phyloP scores from a whole-genome alignment of 371 early-diverging fungal genomes.

The Syncephalastrum sp. region DNA sequence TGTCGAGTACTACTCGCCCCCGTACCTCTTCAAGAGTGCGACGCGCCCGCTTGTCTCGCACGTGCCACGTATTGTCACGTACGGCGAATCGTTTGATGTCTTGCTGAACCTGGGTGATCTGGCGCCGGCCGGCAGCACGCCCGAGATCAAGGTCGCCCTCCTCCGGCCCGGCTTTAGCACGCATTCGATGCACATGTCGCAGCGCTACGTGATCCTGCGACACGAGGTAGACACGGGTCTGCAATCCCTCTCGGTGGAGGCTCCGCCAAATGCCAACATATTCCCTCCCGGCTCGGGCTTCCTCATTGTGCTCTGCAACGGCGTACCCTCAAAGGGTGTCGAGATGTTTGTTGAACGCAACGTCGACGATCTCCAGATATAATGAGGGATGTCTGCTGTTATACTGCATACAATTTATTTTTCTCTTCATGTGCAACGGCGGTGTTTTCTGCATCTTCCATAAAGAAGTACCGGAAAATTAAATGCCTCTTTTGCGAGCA shows the following conservation, averaged over 20 bases:
- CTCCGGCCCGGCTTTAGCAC: constrained; percentile 60
- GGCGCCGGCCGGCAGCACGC: constrained; percentile 26
- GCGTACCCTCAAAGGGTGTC: constrained; percentile 46
- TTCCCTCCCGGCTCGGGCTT: constrained; percentile 62
- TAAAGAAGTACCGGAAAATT: too few relatives aligned
- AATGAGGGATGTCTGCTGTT: background rate
- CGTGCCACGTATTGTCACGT: constrained; percentile 43
- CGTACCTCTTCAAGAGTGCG: constrained; percentile 49
- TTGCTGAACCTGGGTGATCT: constrained; percentile 32
- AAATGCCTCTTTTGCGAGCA: too few relatives aligned
- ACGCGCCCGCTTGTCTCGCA: constrained; percentile 50
- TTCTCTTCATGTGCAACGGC: too few relatives aligned
- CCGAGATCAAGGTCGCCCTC: constrained; percentile 38
- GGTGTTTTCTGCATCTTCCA: too few relatives aligned
- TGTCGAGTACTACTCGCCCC: constrained; percentile 63
- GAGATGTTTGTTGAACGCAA: constrained; percentile 33
- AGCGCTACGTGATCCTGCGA: constrained; percentile 46
- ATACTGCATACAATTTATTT: too few relatives aligned
- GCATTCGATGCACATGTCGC: constrained; percentile 67
- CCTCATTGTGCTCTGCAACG: constrained; percentile 55
- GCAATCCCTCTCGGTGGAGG: constrained; percentile 32
- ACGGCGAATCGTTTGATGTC: constrained; percentile 36
- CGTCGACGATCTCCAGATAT: constrained; percentile 12
- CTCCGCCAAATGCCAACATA: constrained; percentile 56
- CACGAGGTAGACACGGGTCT: constrained; percentile 26